Conservation (phyloP, 2,329 filamentous ascomycete genomes). For the Fusarium praegraminearum region DNA sequence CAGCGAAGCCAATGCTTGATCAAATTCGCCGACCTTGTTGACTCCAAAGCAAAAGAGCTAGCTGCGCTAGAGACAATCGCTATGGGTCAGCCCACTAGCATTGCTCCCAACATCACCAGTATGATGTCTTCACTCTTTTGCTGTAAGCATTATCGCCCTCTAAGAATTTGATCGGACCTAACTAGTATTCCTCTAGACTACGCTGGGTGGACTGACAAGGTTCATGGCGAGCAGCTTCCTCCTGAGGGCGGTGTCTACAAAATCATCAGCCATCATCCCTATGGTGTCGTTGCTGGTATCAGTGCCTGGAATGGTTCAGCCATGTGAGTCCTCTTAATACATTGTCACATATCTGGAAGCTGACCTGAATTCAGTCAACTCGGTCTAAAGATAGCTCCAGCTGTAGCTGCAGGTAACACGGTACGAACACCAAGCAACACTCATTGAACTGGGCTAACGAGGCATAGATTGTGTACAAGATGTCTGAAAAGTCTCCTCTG, state of each 20-base stretch:
- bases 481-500: slow-evolving; percentile 8
- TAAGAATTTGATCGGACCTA: background rate
- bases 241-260: slow-evolving; percentile 1
- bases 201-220: slow-evolving; percentile 7
- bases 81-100: slow-evolving; percentile 1
- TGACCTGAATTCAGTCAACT: background rate
- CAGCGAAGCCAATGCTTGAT: background rate
- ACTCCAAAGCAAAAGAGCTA: background rate
- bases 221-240: background rate
- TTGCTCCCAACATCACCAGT: background rate
- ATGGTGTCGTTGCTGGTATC: slow-evolving; percentile 1
- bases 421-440: background rate
- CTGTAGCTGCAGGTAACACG: slow-evolving; percentile 2
- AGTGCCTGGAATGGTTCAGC: background rate
- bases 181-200: background rate
- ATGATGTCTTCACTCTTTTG: background rate
- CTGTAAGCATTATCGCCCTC: background rate
- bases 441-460: background rate
- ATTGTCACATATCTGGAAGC: rapidly evolving
- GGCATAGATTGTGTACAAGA: background rate
- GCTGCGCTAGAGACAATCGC: slow-evolving; percentile 2
- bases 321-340: background rate
- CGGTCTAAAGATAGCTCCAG: background rate
- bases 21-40: background rate
- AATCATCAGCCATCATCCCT: slow-evolving; percentile 8